phyloP scores from a whole-genome alignment of 2,329 filamentous ascomycete species.

The Dactylellina drechsleri region DNA sequence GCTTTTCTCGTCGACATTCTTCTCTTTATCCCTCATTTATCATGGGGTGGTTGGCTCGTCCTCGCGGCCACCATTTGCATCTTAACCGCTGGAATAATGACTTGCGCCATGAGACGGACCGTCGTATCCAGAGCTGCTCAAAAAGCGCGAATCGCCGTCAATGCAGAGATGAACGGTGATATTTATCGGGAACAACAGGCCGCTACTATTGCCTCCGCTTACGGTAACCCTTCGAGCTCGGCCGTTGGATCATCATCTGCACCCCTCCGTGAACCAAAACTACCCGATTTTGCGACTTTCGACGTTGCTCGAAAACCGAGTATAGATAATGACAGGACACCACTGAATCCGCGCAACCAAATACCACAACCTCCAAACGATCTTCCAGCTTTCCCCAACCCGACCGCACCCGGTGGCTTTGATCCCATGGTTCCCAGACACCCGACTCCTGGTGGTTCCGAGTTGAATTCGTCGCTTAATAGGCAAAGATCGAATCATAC shows the following conservation, averaged over 20 bases:
- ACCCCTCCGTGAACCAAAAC: slow-evolving; percentile 54
- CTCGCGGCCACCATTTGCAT: slow-evolving; percentile 88
- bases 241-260: slow-evolving; percentile 8
- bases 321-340: slow-evolving; percentile 57
- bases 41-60: slow-evolving; percentile 94
- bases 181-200: slow-evolving; percentile 61
- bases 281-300: slow-evolving; percentile 59
- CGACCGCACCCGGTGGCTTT: slow-evolving; percentile 44
- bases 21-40: slow-evolving; percentile 90
- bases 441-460: slow-evolving; percentile 40
- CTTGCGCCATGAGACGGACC: slow-evolving; percentile 93
- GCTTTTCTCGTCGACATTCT: slow-evolving; percentile 94
- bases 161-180: slow-evolving; percentile 95
- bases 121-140: slow-evolving; percentile 91
- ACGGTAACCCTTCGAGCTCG: slow-evolving; percentile 23
- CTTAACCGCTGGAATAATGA: slow-evolving; percentile 81
- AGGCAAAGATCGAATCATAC: slow-evolving; percentile 54
- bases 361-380: slow-evolving; percentile 42
- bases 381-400: slow-evolving; percentile 41
- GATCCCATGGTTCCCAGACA: slow-evolving; percentile 47
- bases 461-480: slow-evolving; percentile 37
- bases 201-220: slow-evolving; percentile 26
- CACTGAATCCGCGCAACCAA: slow-evolving; percentile 56
- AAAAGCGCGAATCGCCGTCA: slow-evolving; percentile 88
- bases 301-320: slow-evolving; percentile 55